Conservation (phyloP, 176 grass and related monocot genomes). For the Aegilops longissima region DNA sequence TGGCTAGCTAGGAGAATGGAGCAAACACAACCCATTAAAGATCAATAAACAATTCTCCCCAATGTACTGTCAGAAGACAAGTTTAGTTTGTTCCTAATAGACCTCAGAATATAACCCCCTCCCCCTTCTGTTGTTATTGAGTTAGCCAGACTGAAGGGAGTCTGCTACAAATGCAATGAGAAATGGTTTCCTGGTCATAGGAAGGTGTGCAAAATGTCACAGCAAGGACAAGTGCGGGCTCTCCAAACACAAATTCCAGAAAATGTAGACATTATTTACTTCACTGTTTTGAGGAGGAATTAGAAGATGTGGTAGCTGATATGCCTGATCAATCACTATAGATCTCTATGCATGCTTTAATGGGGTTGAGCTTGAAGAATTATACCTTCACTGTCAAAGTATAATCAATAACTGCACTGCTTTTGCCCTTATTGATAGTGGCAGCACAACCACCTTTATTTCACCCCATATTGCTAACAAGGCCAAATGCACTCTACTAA, state of each 20-base stretch:
- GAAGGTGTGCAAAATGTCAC: neutral
- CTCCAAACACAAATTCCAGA: neutral
- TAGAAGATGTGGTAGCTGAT: too few relatives aligned
- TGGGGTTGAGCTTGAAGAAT: too few relatives aligned
- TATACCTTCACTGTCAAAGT: too few relatives aligned
- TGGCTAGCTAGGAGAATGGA: neutral
- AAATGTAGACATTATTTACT: neutral
- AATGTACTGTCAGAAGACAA: neutral
- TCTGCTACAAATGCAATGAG: neutral
- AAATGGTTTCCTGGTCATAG: neutral
- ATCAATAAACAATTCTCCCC: too few relatives aligned
- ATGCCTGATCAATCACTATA: too few relatives aligned
- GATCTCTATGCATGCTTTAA: too few relatives aligned
- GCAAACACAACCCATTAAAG: neutral
- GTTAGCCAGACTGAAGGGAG: neutral
- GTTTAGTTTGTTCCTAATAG: neutral
- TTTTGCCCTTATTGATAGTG: too few relatives aligned
- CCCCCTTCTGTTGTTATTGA: neutral
- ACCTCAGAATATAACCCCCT: neutral
- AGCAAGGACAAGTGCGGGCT: neutral
- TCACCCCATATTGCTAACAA: too few relatives aligned
- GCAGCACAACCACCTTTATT: too few relatives aligned
- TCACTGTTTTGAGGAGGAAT: neutral
- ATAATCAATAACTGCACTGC: too few relatives aligned
- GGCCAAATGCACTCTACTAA: too few relatives aligned